A percentile compares a stretch with the other conserved stretches of the same genome.
phyloP scores from a whole-genome alignment of 2,329 filamentous ascomycete genomes.

The Paracorniculantispora psalliotae region DNA sequence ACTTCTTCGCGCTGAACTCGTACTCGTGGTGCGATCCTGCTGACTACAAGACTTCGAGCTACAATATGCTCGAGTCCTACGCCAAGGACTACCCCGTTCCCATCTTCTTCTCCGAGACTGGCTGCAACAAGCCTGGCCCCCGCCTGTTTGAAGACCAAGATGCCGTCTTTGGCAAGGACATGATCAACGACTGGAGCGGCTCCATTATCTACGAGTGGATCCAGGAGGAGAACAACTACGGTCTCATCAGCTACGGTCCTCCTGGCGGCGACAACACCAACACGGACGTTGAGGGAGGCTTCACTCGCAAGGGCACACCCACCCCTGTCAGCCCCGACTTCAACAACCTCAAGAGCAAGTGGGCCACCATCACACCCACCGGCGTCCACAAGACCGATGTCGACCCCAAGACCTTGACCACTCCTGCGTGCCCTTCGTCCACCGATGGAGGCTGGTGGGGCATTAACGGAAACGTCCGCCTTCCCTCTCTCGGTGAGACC shows the following conservation, averaged over 20 bases:
- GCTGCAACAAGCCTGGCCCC: constrained; percentile 64
- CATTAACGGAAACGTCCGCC: constrained; percentile 61
- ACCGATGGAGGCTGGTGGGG: constrained; percentile 75
- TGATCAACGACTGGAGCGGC: constrained; percentile 67
- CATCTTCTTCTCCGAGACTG: constrained; percentile 86
- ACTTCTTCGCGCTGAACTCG: constrained; percentile 83
- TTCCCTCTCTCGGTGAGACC: constrained; percentile 64
- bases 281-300: constrained; percentile 61
- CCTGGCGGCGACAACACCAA: constrained; percentile 45
- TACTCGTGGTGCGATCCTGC: constrained; percentile 72
- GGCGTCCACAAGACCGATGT: constrained; percentile 65
- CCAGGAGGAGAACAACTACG: constrained; percentile 76
- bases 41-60: constrained; percentile 60
- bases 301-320: constrained; percentile 65
- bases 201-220: constrained; percentile 90
- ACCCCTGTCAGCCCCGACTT: constrained; percentile 73
- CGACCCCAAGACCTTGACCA: constrained; percentile 52
- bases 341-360: constrained; percentile 68
- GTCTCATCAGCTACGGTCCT: constrained; percentile 70
- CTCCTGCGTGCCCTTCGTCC: constrained; percentile 64
- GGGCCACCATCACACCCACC: constrained; percentile 66
- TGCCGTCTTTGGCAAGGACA: constrained; percentile 69
- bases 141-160: constrained; percentile 67
- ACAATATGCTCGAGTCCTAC: constrained; percentile 61
- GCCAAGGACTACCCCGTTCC: constrained; percentile 71